Conservation (phyloP, 352 stramenopile genomes). For the Halophytophthora polymorphica region DNA sequence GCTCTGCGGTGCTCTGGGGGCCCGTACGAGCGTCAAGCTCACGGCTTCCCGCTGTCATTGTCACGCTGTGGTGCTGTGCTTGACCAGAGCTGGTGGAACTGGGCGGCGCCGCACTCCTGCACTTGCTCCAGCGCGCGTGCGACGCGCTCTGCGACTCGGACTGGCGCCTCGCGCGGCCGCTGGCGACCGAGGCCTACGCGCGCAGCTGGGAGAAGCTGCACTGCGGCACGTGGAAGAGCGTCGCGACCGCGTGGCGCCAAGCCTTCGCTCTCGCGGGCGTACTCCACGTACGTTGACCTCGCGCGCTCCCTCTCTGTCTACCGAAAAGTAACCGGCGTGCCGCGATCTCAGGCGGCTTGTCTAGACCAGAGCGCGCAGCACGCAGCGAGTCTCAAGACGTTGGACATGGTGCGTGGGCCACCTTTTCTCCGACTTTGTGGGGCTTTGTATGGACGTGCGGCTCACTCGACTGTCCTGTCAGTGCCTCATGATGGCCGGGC, state of each 20-base stretch:
- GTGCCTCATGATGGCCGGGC: slow-evolving; percentile 77
- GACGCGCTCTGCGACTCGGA: not conserved
- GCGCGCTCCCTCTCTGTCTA: no score
- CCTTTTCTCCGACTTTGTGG: not conserved
- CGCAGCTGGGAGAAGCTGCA: slow-evolving; percentile 75
- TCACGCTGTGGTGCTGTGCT: not conserved
- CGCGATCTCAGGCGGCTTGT: slow-evolving; percentile 26
- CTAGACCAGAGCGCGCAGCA: slow-evolving; percentile 20
- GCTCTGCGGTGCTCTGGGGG: no score
- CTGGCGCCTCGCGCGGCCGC: slow-evolving; percentile 2
- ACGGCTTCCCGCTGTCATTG: no score
- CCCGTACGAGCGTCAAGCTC: no score
- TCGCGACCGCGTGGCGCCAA: slow-evolving; percentile 52
- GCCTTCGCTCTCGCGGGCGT: slow-evolving; percentile 56
- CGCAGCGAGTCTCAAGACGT: slow-evolving; percentile 33
- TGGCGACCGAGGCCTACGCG: slow-evolving; percentile 42
- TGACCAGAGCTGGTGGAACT: slow-evolving; percentile 33
- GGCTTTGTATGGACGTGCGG: not conserved
- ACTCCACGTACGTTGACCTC: slow-evolving; percentile 30
- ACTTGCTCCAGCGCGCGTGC: slow-evolving; percentile 36
- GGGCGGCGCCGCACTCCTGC: slow-evolving; percentile 42
- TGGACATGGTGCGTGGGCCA: slow-evolving; percentile 55
- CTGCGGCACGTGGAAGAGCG: slow-evolving; percentile 65
- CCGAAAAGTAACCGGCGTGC: no score
- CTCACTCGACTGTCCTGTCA: slow-evolving; percentile 11